Percentiles rank a stretch among this genome's conserved stretches.
These are phyloP conservation scores for Puccinia sorghi DNA, from an alignment of 1,284 basidiomycete species.

Conservation along the genomic window DNA sequence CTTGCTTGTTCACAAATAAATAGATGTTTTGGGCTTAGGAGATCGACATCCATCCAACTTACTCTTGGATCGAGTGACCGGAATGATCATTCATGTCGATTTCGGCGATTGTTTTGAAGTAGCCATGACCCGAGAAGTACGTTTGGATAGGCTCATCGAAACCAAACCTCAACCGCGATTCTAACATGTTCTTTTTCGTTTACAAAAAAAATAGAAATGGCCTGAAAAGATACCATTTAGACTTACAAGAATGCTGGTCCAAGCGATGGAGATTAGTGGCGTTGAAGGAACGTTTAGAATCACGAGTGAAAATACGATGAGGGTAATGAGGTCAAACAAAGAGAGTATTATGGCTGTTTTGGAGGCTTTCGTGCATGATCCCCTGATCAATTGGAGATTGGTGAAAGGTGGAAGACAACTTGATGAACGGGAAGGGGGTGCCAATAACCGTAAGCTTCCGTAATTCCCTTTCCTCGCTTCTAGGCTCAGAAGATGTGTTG, in stretches of 20 bases:
- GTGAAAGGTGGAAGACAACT: slow-evolving; percentile 57
- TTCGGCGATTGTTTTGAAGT: slow-evolving; percentile 66
- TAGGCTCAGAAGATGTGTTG: background rate
- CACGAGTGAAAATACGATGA: slow-evolving; percentile 97
- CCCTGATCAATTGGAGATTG: slow-evolving; percentile 65
- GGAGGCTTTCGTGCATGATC: slow-evolving; percentile 73
- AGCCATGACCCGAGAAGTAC: slow-evolving; percentile 59
- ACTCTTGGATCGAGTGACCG: slow-evolving; percentile 85
- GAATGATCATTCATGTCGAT: slow-evolving; percentile 96
- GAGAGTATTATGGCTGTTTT: slow-evolving; percentile 97
- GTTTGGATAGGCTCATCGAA: slow-evolving; percentile 2
- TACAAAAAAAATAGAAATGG: slow-evolving; percentile 91
- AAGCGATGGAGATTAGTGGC: slow-evolving; percentile 96
- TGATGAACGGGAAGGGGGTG: slow-evolving; percentile 51
- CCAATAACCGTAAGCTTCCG: slow-evolving; percentile 55
- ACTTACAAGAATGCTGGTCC: slow-evolving; percentile 94
- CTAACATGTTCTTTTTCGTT: slow-evolving; percentile 56
- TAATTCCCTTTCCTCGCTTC: background rate
- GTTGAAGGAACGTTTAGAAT: slow-evolving; percentile 96
- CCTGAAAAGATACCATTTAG: slow-evolving; percentile 99
- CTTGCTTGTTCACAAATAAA: slow-evolving; percentile 60
- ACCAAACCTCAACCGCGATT: background rate
- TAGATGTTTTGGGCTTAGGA: slow-evolving; percentile 95
- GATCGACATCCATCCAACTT: slow-evolving; percentile 97
- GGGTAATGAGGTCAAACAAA: slow-evolving; percentile 91